These are phyloP conservation scores for Hypoxylon subgilvum DNA, from an alignment of 495 filamentous ascomycete species.

Conservation along the genomic window DNA sequence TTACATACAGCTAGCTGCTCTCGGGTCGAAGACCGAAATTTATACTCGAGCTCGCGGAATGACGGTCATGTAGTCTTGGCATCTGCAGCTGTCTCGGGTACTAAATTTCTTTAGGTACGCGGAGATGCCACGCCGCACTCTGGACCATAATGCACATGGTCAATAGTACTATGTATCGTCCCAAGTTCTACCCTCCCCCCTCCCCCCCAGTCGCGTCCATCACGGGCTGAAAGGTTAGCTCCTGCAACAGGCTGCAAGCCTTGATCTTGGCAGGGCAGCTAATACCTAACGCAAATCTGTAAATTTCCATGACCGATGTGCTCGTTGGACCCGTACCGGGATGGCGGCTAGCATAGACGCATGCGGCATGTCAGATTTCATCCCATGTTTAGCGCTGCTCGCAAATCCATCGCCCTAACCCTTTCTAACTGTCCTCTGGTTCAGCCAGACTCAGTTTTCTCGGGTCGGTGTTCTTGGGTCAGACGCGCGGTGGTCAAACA, in stretches of 20 bases:
- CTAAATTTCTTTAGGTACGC: conserved; percentile 2
- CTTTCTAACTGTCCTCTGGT: background rate
- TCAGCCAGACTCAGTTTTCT: background rate
- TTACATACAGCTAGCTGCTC: too few relatives aligned
- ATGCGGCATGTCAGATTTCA: conserved; percentile 5
- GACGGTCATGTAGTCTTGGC: conserved; percentile 15
- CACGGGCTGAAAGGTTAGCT: conserved; percentile 8
- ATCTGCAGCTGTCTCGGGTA: conserved; percentile 1
- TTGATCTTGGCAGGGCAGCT: conserved; percentile 26
- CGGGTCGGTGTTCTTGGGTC: too few relatives aligned
- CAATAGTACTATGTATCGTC: conserved; percentile 2
- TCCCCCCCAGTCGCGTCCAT: conserved; percentile 1
- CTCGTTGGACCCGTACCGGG: conserved; percentile 1
- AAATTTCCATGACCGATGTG: background rate
- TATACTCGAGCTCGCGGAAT: conserved; percentile 6
- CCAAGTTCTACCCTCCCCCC: too few relatives aligned
- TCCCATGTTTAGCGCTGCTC: conserved; percentile 4
- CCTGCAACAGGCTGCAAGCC: conserved; percentile 14
- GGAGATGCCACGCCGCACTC: too few relatives aligned
- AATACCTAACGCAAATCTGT: conserved; percentile 3
- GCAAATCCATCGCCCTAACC: background rate
- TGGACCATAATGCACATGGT: conserved; percentile 5
- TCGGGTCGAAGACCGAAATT: too few relatives aligned
- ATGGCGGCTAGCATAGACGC: too few relatives aligned
- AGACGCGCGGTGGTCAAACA: background rate